A percentile compares a stretch with the other conserved stretches of the same genome.
phyloP scores from a whole-genome alignment of 2,329 filamentous ascomycete genomes.

The Diaporthe sp. region DNA sequence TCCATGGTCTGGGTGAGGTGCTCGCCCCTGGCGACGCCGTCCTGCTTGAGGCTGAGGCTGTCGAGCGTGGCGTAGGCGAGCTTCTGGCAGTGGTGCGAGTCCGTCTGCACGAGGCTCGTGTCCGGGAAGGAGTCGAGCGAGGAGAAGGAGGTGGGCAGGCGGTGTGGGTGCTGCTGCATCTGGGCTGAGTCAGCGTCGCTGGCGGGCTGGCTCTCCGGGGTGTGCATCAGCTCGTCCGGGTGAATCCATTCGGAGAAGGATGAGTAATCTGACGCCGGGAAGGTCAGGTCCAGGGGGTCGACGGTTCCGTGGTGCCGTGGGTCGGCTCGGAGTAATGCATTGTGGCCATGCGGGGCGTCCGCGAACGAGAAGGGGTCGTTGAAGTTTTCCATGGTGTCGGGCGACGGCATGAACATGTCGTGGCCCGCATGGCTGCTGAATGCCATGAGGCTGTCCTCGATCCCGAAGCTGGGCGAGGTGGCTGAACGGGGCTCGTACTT shows the following conservation, averaged over 20 bases:
- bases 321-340: slow-evolving; percentile 25
- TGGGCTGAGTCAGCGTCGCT: slow-evolving; percentile 33
- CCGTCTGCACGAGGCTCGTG: slow-evolving; percentile 28
- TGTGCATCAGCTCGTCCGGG: slow-evolving; percentile 40
- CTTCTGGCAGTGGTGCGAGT: slow-evolving; percentile 39
- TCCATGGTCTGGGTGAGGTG: slow-evolving; percentile 40
- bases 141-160: slow-evolving; percentile 11
- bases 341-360: slow-evolving; percentile 33
- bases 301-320: slow-evolving; percentile 34
- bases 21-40: slow-evolving; percentile 32
- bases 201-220: slow-evolving; percentile 28
- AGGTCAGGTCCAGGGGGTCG: slow-evolving; percentile 38
- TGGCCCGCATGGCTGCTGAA: slow-evolving; percentile 35
- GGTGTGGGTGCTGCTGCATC: slow-evolving; percentile 2
- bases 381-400: slow-evolving; percentile 34
- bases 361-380: slow-evolving; percentile 38
- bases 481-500: slow-evolving; percentile 36
- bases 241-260: slow-evolving; percentile 40
- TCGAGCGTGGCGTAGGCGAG: slow-evolving; percentile 37
- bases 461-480: slow-evolving; percentile 32
- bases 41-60: slow-evolving; percentile 35
- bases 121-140: slow-evolving; percentile 36
- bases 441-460: slow-evolving; percentile 40
- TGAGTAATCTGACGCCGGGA: slow-evolving; percentile 38
- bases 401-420: slow-evolving; percentile 39